Percentiles rank a stretch among this genome's conserved stretches.
Conservation (phyloP, 768 basidiomycete species). For the Podaxis carcinomalis region DNA sequence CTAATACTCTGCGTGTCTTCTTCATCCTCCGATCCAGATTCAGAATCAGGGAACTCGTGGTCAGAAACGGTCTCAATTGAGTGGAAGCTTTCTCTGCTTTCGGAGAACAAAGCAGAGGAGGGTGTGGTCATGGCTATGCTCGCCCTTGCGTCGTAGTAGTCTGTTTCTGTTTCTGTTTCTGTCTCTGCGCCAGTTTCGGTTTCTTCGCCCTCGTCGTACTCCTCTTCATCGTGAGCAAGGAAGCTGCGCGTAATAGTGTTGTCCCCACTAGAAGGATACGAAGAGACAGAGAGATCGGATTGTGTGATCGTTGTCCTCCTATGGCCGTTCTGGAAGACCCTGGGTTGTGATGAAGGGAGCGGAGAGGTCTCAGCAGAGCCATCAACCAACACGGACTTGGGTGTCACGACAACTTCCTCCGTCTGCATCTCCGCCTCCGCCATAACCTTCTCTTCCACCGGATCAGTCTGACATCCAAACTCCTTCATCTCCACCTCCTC, state of each 20-base stretch:
- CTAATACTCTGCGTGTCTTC: constrained; percentile 60
- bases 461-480: constrained; percentile 32
- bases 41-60: constrained; percentile 56
- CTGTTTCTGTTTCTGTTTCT: constrained; percentile 62
- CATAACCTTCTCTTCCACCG: constrained; percentile 35
- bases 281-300: constrained; percentile 30
- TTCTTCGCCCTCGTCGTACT: constrained; percentile 26
- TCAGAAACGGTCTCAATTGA: constrained; percentile 71
- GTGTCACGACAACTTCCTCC: not conserved
- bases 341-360: not conserved
- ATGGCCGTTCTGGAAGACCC: not conserved
- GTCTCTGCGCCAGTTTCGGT: constrained; percentile 53
- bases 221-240: constrained; percentile 26
- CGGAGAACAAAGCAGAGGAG: constrained; percentile 34
- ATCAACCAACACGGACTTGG: constrained; percentile 3
- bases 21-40: constrained; percentile 44
- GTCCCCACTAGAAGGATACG: constrained; percentile 28
- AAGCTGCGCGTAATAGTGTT: constrained; percentile 36
- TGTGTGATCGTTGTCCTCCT: constrained; percentile 46
- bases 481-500: constrained; percentile 24
- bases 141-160: constrained; percentile 77
- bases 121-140: constrained; percentile 63
- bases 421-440: constrained; percentile 6
- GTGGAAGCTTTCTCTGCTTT: constrained; percentile 62
- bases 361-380: not conserved